Percentiles rank a stretch among this genome's conserved stretches.
Evolutionary conservation across 2,329 filamentous ascomycete species (phyloP).

Genomic region (Aspergillus vadensis): DNA sequence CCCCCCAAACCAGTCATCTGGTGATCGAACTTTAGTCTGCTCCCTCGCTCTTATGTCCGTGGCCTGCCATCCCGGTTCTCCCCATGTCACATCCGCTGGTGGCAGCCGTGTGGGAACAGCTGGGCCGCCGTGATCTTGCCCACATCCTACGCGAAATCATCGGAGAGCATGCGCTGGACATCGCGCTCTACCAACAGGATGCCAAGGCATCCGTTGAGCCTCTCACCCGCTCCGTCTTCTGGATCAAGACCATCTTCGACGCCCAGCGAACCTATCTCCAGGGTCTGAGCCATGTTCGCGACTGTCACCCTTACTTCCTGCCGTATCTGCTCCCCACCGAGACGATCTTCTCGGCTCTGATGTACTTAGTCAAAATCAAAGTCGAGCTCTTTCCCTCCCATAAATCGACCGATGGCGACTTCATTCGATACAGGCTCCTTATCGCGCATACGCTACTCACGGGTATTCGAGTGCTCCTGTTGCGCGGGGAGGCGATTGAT

Average conservation of each 20-base stretch:
- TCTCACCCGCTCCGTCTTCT: slow-evolving; percentile 33
- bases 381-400: slow-evolving; percentile 32
- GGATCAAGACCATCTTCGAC: slow-evolving; percentile 42
- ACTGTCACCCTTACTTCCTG: slow-evolving; percentile 33
- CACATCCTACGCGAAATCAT: slow-evolving; percentile 40
- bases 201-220: slow-evolving; percentile 27
- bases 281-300: slow-evolving; percentile 29
- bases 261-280: slow-evolving; percentile 38
- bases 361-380: slow-evolving; percentile 39
- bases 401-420: slow-evolving; percentile 26
- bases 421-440: slow-evolving; percentile 22
- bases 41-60: slow-evolving; percentile 19
- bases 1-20: not conserved
- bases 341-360: slow-evolving; percentile 35
- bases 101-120: slow-evolving; percentile 39
- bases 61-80: slow-evolving; percentile 13
- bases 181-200: slow-evolving; percentile 28
- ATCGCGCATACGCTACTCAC: slow-evolving; percentile 34
- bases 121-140: slow-evolving; percentile 37
- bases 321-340: slow-evolving; percentile 36
- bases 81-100: slow-evolving; percentile 36
- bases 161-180: slow-evolving; percentile 36
- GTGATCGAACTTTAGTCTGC: not conserved
- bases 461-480: slow-evolving; percentile 36
- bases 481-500: slow-evolving; percentile 31